phyloP scores from a whole-genome alignment of 208 protist species.

The Leishmania mexicana region DNA sequence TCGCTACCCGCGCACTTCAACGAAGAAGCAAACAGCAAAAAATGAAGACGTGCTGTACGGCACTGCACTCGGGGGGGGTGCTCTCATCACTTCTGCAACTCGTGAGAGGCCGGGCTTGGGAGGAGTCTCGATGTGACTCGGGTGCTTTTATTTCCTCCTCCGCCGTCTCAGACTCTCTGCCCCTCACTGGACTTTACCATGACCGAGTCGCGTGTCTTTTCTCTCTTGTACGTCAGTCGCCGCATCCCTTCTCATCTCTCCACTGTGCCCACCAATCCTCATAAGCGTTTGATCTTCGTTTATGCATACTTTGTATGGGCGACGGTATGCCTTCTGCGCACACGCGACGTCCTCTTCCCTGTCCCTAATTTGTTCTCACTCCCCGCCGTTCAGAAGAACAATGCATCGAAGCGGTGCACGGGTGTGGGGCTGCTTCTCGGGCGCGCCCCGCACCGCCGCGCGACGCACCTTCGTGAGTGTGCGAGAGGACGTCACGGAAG shows the following conservation, averaged over 20 bases:
- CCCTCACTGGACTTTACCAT: neutral
- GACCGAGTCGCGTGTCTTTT: neutral
- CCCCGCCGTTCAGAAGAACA: neutral
- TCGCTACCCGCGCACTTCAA: neutral
- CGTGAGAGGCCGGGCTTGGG: neutral
- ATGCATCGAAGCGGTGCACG: neutral
- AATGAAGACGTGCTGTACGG: neutral
- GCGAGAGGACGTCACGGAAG: slow-evolving; percentile 42
- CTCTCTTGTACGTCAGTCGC: neutral
- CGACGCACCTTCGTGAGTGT: slow-evolving; percentile 6
- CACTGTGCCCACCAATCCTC: neutral
- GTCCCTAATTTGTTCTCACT: neutral
- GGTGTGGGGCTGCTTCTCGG: neutral
- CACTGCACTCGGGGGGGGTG: too few relatives aligned
- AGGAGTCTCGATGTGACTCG: neutral
- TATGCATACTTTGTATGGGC: too few relatives aligned
- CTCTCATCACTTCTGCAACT: neutral
- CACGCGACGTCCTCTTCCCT: neutral
- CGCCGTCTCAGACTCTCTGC: too few relatives aligned
- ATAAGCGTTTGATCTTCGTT: neutral
- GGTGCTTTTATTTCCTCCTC: neutral
- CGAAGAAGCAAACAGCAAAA: neutral
- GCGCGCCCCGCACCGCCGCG: neutral
- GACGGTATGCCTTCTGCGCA: neutral
- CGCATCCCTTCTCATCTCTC: neutral